Conservation (phyloP, 345 rosid species). For the Trapa bicornis region DNA sequence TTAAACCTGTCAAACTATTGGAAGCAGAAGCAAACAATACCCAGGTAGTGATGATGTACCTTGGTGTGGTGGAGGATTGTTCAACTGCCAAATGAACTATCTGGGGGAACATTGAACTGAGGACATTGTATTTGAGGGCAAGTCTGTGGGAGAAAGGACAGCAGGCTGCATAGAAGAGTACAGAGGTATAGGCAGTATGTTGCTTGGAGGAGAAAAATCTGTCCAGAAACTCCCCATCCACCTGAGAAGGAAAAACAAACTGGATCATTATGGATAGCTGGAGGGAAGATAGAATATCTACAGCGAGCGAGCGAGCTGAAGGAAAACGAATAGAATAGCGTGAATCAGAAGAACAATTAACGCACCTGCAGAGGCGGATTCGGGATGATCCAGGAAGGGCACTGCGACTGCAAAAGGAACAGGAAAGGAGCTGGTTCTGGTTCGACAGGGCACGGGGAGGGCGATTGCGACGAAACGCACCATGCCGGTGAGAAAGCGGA, state of each 20-base stretch:
- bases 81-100: constrained; percentile 59
- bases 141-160: constrained; percentile 59
- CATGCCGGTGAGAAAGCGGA: constrained; percentile 16
- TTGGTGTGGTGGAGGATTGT: constrained; percentile 58
- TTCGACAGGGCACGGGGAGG: constrained; percentile 27
- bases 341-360: neutral
- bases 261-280: neutral
- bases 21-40: neutral
- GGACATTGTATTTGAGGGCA: constrained; percentile 39
- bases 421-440: constrained; percentile 29
- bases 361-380: constrained; percentile 42
- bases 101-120: constrained; percentile 71
- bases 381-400: constrained; percentile 35
- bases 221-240: constrained; percentile 55
- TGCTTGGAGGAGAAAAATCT: constrained; percentile 34
- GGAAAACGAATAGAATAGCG: neutral
- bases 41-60: constrained; percentile 15
- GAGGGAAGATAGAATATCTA: neutral
- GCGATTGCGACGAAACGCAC: constrained; percentile 15
- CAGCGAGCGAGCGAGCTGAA: neutral
- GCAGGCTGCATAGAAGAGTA: constrained; percentile 83
- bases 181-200: constrained; percentile 25
- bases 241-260: constrained; percentile 19
- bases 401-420: constrained; percentile 28
- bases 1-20: neutral